Base-by-base conservation (phyloP, 2,329 filamentous ascomycete genomes). In the Beauveria scarabaeidicola region DNA sequence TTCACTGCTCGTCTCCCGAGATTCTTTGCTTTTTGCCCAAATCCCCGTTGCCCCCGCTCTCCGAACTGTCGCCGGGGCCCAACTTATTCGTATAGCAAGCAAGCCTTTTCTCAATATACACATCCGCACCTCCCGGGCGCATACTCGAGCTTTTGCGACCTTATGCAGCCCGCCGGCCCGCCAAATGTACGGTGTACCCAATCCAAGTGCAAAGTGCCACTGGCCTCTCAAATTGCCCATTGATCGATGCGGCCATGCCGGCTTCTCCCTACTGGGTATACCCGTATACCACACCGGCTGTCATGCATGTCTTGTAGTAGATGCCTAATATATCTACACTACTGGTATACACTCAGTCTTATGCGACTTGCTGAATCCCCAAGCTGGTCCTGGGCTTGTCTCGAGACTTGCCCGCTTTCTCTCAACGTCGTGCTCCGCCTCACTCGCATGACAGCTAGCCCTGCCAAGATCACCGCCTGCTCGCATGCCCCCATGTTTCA, bases 61-160 rank as follows among this genome's bases (percentile, higher is more conserved):
- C 54, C 43, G 43, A 57, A 40, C 32, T 17, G 29, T 32, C 32
- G 29, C 53, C 43, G 44, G 40, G 40, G 25, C 43, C 19, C 13
- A 21, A 32, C 29, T 32, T n/a, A n/a, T n/a, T n/a, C n/a, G n/a
- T n/a, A n/a, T n/a, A n/a, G n/a, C n/a, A n/a, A 5, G 5, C 29
- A 13, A 46, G 53, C 43, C 54, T 10, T 10, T 29, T 8, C 10
- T 21, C 19, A 6, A 23, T 3, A 25, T 23, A 36, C 54, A 29
- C 54, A 40, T 57, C 54, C 54, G 44, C 29, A 9, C 21, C 54
- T 50, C 44, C 54, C 54, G 54, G 32, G 19, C 50, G 27, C 47
- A 32, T 10, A 13, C 47, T 32, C 47, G n/a, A 50, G 48, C 48
- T 44, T 15, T 44, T 21, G n/a, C 41, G 19, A 21, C 41, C 19